A percentile compares a stretch with the other conserved stretches of the same genome.
Evolutionary conservation across 2,329 filamentous ascomycete genomes (phyloP).

Genomic region (Sporothrix brasiliensis): DNA sequence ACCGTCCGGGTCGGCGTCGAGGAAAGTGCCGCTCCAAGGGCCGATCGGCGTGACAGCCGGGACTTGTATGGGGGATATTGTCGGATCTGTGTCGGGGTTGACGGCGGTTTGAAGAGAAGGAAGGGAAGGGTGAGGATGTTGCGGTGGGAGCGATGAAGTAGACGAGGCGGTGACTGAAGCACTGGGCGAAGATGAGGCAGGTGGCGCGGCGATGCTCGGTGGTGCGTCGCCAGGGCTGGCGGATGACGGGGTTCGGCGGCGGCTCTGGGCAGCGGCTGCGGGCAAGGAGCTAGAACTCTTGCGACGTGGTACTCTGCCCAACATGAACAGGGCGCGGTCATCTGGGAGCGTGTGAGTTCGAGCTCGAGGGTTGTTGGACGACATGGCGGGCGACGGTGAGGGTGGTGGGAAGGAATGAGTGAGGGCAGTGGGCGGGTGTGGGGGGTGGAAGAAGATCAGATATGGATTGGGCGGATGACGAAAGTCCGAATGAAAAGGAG

Average conservation of each 20-base stretch:
- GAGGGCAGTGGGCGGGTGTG: slow-evolving; percentile 2
- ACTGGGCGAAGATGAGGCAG: not conserved
- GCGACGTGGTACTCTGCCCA: slow-evolving; percentile 28
- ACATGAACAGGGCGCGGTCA: slow-evolving; percentile 29
- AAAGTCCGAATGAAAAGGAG: slow-evolving; percentile 21
- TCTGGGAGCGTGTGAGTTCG: slow-evolving; percentile 36
- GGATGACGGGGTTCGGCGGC: slow-evolving; percentile 10
- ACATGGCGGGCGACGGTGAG: slow-evolving; percentile 32
- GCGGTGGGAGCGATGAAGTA: not conserved
- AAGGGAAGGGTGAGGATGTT: not conserved
- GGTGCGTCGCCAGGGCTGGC: slow-evolving; percentile 12
- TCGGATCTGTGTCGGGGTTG: slow-evolving; percentile 15
- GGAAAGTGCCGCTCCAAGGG: slow-evolving; percentile 35
- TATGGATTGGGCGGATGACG: slow-evolving; percentile 2
- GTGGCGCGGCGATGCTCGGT: not conserved
- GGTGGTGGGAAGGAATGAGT: not conserved
- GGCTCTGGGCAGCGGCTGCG: slow-evolving; percentile 9
- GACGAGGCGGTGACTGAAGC: not conserved
- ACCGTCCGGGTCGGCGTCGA: slow-evolving; percentile 32
- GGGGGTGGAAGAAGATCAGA: not conserved
- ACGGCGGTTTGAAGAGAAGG: not conserved
- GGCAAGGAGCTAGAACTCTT: slow-evolving; percentile 33
- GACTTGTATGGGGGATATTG: slow-evolving; percentile 26
- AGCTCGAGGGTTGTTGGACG: slow-evolving; percentile 19
- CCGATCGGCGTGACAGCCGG: slow-evolving; percentile 20